These are phyloP conservation scores for Lipomyces kockii DNA, from an alignment of 805 yeast genomes.

Conservation along the genomic window DNA sequence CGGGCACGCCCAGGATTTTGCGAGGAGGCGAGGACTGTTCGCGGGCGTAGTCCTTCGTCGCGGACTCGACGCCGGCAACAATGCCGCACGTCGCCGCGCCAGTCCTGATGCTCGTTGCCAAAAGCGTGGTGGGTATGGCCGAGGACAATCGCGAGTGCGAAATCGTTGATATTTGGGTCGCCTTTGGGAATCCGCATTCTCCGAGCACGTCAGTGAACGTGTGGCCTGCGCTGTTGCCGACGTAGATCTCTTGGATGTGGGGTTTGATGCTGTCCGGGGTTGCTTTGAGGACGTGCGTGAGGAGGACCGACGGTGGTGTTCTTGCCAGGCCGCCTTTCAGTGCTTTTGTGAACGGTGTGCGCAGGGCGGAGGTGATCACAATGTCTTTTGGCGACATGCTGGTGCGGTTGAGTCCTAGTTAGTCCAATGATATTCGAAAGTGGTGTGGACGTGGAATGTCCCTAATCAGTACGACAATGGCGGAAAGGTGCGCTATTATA, in stretches of 20 bases:
- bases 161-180: conserved; percentile 48
- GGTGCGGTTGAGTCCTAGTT: too few species aligned
- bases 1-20: conserved; percentile 54
- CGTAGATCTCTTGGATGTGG: conserved; percentile 44
- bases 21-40: conserved; percentile 46
- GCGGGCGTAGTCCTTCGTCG: conserved; percentile 47
- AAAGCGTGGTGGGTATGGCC: conserved; percentile 48
- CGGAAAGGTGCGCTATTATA: too few species aligned
- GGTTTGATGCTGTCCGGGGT: conserved; percentile 43
- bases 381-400: conserved; percentile 39
- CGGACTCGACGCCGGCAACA: conserved; percentile 53
- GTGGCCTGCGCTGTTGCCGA: conserved; percentile 42
- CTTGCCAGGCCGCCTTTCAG: conserved; percentile 48
- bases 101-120: conserved; percentile 44
- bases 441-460: too few species aligned
- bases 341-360: conserved; percentile 49
- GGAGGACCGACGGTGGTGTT: conserved; percentile 48
- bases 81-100: conserved; percentile 47
- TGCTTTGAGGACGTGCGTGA: conserved; percentile 44
- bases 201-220: conserved; percentile 43
- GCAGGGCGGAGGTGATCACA: conserved; percentile 47
- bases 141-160: conserved; percentile 51
- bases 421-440: too few species aligned
- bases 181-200: conserved; percentile 49
- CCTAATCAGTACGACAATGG: too few species aligned